A percentile compares a stretch with the other conserved stretches of the same genome.
Conservation (phyloP, 2,329 filamentous ascomycete species). For the Xylariaceae sp. region DNA sequence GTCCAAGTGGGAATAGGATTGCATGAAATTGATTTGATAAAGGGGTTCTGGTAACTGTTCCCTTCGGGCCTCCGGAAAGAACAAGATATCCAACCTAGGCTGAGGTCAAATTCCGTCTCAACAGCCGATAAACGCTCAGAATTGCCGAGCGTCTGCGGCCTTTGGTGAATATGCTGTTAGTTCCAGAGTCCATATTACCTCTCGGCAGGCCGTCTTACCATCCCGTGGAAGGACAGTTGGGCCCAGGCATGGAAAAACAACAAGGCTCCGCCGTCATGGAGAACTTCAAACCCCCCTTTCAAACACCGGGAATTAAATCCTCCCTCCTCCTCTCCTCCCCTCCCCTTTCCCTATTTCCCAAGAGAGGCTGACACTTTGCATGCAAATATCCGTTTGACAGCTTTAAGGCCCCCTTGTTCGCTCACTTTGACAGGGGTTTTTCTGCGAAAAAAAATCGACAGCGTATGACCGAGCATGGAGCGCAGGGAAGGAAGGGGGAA, state of each 20-base stretch:
- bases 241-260: neutral
- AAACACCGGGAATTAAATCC: neutral
- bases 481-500: neutral
- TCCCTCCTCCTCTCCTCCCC: neutral
- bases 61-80: neutral
- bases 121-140: neutral
- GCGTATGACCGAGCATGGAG: conserved; percentile 6
- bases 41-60: neutral
- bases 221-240: neutral
- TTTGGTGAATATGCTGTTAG: neutral
- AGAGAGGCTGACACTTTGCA: neutral
- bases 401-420: neutral
- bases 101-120: neutral
- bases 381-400: conserved; percentile 2
- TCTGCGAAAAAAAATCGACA: conserved; percentile 6
- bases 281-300: neutral
- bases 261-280: conserved; percentile 6
- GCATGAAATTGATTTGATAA: conserved; percentile 4
- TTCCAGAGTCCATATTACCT: neutral
- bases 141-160: neutral
- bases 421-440: conserved; percentile 5
- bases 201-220: neutral
- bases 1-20: conserved; percentile 5
- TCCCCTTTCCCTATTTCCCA: neutral
- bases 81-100: neutral